Evolutionary conservation across 257 asterid genomes (phyloP).

Genomic region (Capsicum pubescens): DNA sequence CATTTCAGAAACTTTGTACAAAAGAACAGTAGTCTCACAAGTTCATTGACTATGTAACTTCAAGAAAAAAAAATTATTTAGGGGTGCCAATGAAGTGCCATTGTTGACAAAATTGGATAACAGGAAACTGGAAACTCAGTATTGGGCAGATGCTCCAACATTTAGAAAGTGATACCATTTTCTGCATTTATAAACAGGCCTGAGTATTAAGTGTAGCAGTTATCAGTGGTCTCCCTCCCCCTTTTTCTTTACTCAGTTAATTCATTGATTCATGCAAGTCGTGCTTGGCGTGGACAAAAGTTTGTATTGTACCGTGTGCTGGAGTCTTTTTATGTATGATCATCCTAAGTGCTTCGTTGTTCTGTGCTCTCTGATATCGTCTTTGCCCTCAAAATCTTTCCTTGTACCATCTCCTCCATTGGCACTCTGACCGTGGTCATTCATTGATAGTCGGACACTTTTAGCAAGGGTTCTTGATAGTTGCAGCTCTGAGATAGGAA

Average conservation of each 20-base stretch:
- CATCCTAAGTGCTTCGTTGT: background rate
- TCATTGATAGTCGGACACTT: background rate
- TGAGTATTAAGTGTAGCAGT: slow-evolving; percentile 6
- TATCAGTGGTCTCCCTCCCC: background rate
- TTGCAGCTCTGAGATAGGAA: background rate
- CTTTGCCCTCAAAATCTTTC: background rate
- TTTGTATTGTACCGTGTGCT: background rate
- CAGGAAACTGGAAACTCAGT: slow-evolving; percentile 24
- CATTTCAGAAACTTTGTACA: slow-evolving; percentile 39
- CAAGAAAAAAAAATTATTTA: slow-evolving; percentile 23
- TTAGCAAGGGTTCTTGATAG: background rate
- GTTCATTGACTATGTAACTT: slow-evolving; percentile 10
- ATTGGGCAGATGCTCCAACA: slow-evolving; percentile 31
- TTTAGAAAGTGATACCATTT: slow-evolving; percentile 34
- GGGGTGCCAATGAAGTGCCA: slow-evolving; percentile 22
- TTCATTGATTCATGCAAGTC: background rate
- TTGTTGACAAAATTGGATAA: slow-evolving; percentile 30
- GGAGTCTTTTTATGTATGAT: background rate
- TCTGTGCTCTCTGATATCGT: background rate
- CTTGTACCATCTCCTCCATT: background rate
- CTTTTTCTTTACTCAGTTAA: background rate
- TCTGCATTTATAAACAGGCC: slow-evolving; percentile 13
- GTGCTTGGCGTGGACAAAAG: background rate
- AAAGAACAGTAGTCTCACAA: slow-evolving; percentile 30
- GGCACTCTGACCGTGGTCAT: background rate